Conservation (phyloP, 2,329 filamentous ascomycete genomes). For the Colletotrichum sp. region DNA sequence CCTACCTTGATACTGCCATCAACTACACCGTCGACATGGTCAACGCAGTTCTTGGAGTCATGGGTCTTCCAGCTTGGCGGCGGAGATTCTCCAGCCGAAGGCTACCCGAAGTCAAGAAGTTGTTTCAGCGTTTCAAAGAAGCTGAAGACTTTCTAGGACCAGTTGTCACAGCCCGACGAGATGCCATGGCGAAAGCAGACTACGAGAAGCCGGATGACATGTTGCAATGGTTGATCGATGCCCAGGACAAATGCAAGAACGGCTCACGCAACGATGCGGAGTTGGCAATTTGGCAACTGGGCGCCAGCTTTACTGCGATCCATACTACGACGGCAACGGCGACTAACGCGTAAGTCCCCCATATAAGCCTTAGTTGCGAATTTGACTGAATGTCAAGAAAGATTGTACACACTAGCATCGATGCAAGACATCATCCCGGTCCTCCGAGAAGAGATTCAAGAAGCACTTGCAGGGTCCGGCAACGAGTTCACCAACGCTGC, state of each 20-base stretch:
- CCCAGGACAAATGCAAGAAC: constrained; percentile 33
- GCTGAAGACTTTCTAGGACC: constrained; percentile 40
- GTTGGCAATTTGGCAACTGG: constrained; percentile 46
- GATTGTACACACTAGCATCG: constrained; percentile 57
- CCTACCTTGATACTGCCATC: constrained; percentile 50
- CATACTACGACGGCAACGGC: constrained; percentile 52
- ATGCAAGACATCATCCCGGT: constrained; percentile 54
- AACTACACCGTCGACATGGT: constrained; percentile 52
- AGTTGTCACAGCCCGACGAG: constrained; percentile 34
- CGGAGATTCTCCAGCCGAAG: constrained; percentile 35
- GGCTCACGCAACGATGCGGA: constrained; percentile 34
- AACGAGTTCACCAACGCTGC: constrained; percentile 37
- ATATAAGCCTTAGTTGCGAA: rapidly evolving
- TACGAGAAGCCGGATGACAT: constrained; percentile 47
- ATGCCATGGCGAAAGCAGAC: constrained; percentile 6
- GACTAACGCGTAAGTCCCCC: constrained; percentile 42
- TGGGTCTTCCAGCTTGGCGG: constrained; percentile 30
- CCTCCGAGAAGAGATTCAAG: constrained; percentile 54
- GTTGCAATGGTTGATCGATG: constrained; percentile 51
- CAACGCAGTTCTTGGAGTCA: constrained; percentile 31
- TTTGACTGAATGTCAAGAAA: background rate
- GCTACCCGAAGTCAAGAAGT: constrained; percentile 36
- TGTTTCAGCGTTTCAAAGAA: constrained; percentile 34
- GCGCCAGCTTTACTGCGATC: constrained; percentile 53
- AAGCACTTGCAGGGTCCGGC: constrained; percentile 37